Evolutionary conservation across 345 rosid species (phyloP), one percentile per base, ranked within the genome.

Genomic region (Eucalyptus regnans): DNA sequence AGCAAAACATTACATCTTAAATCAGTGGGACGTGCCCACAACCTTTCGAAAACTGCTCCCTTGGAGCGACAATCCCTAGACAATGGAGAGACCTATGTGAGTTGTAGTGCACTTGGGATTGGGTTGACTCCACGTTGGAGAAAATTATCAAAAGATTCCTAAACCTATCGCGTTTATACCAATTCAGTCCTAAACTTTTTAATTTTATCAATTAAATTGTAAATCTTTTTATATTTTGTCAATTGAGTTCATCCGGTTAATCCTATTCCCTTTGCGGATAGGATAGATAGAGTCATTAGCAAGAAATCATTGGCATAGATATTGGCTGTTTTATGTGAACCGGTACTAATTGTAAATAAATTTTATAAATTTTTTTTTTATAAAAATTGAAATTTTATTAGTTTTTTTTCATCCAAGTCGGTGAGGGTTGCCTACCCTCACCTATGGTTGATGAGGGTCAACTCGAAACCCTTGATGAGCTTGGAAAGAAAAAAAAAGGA

Each of bases 101-200:
- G 25, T 54, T 22, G 27, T 22, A 22, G 12, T 54, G 25, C 27
- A 54, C 27, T 20, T 54, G 27, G 60, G 23, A 22, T 54, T 54
- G 5, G 27, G 27, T 54, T 1, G 1, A 8, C 2, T 17, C 6
- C 23, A 17, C 11, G 3, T 2, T 0, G 2, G 25, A 22, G 5
- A 18, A 20, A 18, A 54, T 20, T 54, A 54, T 18, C 60, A 1
- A 7, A 54, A 54, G 11, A 54, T 4, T 8, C 4, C 0, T 54
- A 20, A 54, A 20, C 1, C 0, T 54, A 54, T 8, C 1, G 10
- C 2, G 20, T 52, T 7, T 52, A 52, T 20, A 2, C 1, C 1
- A 54, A 54, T 54, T 54, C 0, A 54, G 1, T 54, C 1, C 0
- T 0, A 54, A 54, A 20, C 1, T 0, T 54, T 54, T 54, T 54